phyloP scores from a whole-genome alignment of 805 yeast species.

The Candida boidinii region DNA sequence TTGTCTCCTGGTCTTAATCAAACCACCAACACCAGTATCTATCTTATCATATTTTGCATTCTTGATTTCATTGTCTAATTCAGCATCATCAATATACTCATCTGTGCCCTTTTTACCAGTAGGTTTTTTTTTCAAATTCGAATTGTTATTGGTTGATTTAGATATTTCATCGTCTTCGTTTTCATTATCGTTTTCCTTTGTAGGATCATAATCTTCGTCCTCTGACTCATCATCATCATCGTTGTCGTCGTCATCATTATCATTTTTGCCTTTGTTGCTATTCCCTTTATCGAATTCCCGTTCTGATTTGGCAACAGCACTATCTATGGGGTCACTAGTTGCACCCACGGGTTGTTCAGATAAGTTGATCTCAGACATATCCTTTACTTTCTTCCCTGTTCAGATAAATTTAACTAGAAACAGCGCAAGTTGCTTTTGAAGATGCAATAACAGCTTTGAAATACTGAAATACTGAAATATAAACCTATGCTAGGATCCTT shows the following conservation, averaged over 20 bases:
- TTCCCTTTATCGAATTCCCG: no score
- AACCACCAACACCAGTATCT: slow-evolving; percentile 51
- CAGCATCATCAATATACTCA: slow-evolving; percentile 28
- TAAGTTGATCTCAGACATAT: no score
- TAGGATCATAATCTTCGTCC: slow-evolving; percentile 51
- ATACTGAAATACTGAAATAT: no score
- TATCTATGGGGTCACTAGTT: no score
- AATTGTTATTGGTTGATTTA: slow-evolving; percentile 8
- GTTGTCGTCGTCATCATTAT: slow-evolving; percentile 18
- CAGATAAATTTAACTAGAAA: no score
- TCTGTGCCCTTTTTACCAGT: slow-evolving; percentile 22
- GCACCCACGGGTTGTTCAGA: no score
- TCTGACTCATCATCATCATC: slow-evolving; percentile 46
- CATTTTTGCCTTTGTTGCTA: neutral
- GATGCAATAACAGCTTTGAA: no score
- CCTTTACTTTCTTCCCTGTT: no score
- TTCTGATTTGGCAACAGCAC: neutral
- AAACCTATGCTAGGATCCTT: no score
- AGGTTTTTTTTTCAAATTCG: slow-evolving; percentile 16
- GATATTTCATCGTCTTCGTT: slow-evolving; percentile 14
- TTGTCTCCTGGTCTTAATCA: slow-evolving; percentile 64
- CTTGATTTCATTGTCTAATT: slow-evolving; percentile 21
- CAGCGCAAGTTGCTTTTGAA: no score
- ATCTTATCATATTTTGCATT: slow-evolving; percentile 39
- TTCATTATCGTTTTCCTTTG: slow-evolving; percentile 4